A percentile compares a stretch with the other conserved stretches of the same genome.
phyloP scores from a whole-genome alignment of 768 basidiomycete genomes.

The Russula compacta region DNA sequence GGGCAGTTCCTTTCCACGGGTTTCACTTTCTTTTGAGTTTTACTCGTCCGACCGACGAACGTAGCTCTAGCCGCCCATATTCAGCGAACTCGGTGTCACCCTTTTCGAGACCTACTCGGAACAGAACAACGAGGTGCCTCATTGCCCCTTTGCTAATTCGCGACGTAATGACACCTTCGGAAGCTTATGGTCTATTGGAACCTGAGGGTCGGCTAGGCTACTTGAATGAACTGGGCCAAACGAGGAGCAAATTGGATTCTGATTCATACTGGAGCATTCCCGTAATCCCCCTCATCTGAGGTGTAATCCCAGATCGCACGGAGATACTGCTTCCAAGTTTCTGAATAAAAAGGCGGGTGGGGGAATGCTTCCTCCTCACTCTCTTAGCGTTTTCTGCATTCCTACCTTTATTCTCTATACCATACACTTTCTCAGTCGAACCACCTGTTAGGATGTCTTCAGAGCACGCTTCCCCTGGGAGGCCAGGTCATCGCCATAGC shows the following conservation, averaged over 20 bases:
- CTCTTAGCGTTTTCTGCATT: not conserved
- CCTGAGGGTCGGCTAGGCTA: not conserved
- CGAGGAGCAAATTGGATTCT: not conserved
- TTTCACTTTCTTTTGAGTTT: not conserved
- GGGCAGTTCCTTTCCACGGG: not conserved
- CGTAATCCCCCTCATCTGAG: not conserved
- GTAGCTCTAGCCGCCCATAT: not conserved
- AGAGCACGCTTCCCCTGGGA: not conserved
- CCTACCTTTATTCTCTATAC: not conserved
- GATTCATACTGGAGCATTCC: not conserved
- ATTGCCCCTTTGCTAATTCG: not conserved
- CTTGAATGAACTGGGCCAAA: not conserved
- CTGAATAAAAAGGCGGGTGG: not conserved
- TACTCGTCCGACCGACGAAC: not conserved
- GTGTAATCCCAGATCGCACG: not conserved
- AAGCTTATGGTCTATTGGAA: not conserved
- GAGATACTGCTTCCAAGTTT: not conserved
- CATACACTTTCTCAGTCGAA: no score
- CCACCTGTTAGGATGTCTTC: constrained; percentile 3
- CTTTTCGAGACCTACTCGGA: not conserved
- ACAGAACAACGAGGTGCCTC: not conserved
- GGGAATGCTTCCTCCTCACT: not conserved
- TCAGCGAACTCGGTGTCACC: not conserved
- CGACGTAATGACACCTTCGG: not conserved
- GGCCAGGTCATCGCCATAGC: not conserved